Evolutionary conservation across 2,329 filamentous ascomycete species (phyloP).

Genomic region (Fusarium praegraminearum): DNA sequence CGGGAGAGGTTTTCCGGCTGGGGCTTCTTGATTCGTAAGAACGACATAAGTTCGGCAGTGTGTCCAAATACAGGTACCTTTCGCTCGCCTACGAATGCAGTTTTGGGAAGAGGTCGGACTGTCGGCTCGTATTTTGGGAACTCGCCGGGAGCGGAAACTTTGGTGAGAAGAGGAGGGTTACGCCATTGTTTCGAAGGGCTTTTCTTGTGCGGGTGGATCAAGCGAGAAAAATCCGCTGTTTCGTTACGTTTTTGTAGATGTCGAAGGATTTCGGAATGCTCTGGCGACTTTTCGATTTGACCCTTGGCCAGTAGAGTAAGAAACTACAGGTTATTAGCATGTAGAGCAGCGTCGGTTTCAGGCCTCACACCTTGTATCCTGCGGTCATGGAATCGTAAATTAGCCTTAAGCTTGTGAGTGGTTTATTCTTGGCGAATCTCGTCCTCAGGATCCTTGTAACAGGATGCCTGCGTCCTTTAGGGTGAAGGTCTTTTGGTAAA

Average conservation of each 20-base stretch:
- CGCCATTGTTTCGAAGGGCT: constrained; percentile 28
- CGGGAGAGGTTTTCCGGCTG: constrained; percentile 71
- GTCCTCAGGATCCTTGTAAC: constrained; percentile 70
- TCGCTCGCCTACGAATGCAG: constrained; percentile 54
- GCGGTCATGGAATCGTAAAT: constrained; percentile 71
- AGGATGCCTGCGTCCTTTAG: constrained; percentile 53
- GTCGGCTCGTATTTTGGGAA: constrained; percentile 62
- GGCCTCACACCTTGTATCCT: constrained; percentile 71
- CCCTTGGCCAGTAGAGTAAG: constrained; percentile 57
- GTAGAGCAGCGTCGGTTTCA: background rate
- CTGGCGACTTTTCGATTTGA: constrained; percentile 52
- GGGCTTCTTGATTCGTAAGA: constrained; percentile 75
- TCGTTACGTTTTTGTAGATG: constrained; percentile 54
- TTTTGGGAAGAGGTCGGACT: constrained; percentile 61
- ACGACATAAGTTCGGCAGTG: constrained; percentile 68
- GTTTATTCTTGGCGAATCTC: constrained; percentile 70
- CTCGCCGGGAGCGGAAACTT: constrained; percentile 50
- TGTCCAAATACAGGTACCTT: constrained; percentile 68
- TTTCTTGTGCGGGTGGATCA: constrained; percentile 13
- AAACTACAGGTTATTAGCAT: constrained; percentile 50
- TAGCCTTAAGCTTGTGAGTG: constrained; percentile 69
- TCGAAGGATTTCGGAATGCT: constrained; percentile 57
- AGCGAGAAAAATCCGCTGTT: constrained; percentile 40
- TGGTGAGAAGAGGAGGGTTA: constrained; percentile 50
- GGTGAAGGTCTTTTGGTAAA: constrained; percentile 60